Percentiles rank a stretch among this genome's conserved stretches.
Evolutionary conservation across 495 filamentous ascomycete genomes (phyloP).

Genomic region (Neurospora sp.): DNA sequence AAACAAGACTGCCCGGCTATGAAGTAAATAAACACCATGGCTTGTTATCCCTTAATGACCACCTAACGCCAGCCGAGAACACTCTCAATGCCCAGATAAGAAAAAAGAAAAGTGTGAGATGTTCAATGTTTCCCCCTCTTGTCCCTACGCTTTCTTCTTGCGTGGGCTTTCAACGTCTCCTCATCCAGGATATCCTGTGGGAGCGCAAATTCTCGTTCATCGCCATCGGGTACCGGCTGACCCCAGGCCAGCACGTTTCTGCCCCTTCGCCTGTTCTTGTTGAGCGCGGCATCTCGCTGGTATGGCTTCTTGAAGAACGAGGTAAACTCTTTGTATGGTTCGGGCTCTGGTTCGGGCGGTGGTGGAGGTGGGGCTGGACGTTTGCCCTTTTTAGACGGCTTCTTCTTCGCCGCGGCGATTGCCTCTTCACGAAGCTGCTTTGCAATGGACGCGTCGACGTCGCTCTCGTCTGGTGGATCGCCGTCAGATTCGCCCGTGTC

Average conservation of each 20-base stretch:
- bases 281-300: slow-evolving; percentile 65
- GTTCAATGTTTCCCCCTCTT: slow-evolving; percentile 18
- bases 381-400: slow-evolving; percentile 5
- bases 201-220: slow-evolving; percentile 60
- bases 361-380: not conserved
- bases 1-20: not conserved
- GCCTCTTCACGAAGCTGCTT: slow-evolving; percentile 69
- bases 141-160: slow-evolving; percentile 44
- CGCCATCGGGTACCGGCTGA: slow-evolving; percentile 63
- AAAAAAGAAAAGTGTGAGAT: not conserved
- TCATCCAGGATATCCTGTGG: slow-evolving; percentile 59
- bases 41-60: not conserved
- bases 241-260: slow-evolving; percentile 62
- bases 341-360: slow-evolving; percentile 8
- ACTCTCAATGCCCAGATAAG: not conserved
- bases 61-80: not conserved
- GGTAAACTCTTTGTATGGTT: slow-evolving; percentile 54
- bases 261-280: slow-evolving; percentile 45
- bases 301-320: slow-evolving; percentile 77
- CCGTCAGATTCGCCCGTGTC: slow-evolving; percentile 14
- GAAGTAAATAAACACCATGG: not conserved
- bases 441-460: slow-evolving; percentile 64
- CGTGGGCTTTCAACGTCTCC: slow-evolving; percentile 56
- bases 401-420: slow-evolving; percentile 26
- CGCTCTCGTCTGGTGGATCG: slow-evolving; percentile 35